phyloP scores from a whole-genome alignment of 371 early-diverging fungal genomes.

The Mortierella sp. region DNA sequence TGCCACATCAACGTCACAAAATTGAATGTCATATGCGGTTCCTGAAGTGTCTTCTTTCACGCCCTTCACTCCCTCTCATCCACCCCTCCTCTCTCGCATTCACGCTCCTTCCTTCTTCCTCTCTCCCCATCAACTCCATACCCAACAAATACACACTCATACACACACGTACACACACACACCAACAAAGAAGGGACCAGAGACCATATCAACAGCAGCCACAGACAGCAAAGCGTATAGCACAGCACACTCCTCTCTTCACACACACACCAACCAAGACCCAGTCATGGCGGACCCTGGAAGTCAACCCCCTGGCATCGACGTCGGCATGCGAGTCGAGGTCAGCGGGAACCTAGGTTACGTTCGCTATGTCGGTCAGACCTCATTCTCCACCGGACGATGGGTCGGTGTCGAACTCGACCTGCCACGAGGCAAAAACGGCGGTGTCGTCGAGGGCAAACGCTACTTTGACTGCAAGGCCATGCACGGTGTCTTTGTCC shows the following conservation, averaged over 20 bases:
- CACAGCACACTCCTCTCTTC: not conserved
- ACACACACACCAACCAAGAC: constrained; percentile 3
- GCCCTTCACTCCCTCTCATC: not conserved
- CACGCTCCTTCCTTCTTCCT: not conserved
- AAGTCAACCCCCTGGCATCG: constrained; percentile 55
- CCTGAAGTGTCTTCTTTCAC: not conserved
- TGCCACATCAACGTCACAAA: not conserved
- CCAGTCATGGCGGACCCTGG: constrained; percentile 38
- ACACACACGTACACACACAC: not conserved
- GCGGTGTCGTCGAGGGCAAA: constrained; percentile 81
- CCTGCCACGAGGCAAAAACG: constrained; percentile 81
- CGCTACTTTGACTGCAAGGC: constrained; percentile 87
- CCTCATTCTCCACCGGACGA: constrained; percentile 80
- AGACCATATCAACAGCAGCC: not conserved
- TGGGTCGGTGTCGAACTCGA: constrained; percentile 89
- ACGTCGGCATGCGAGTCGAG: constrained; percentile 67
- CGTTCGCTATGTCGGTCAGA: constrained; percentile 78
- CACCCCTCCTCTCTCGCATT: not conserved
- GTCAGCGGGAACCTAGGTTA: constrained; percentile 76
- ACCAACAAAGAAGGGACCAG: not conserved
- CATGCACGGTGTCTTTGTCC: constrained; percentile 87
- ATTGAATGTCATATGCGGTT: not conserved
- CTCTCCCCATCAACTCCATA: not conserved
- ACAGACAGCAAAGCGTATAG: not conserved
- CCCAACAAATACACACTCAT: not conserved